Evolutionary conservation across 2,329 filamentous ascomycete genomes (phyloP).

Genomic region (Ambrosiella cleistominuta): DNA sequence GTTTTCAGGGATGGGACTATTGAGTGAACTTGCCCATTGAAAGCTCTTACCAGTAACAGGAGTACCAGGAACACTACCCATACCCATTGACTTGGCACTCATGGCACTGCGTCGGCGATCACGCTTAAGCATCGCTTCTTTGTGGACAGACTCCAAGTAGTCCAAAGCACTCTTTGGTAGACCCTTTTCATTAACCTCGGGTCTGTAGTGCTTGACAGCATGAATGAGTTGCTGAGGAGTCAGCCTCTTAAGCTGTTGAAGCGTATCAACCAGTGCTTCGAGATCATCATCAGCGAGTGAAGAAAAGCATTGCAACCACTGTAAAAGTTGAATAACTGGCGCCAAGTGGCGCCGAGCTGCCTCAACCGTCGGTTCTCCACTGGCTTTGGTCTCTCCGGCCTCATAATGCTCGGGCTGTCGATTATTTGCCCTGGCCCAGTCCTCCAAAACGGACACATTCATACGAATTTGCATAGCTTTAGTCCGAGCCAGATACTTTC

Average conservation of each 20-base stretch:
- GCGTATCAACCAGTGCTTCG: conserved; percentile 70
- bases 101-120: conserved; percentile 33
- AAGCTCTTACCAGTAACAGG: conserved; percentile 25
- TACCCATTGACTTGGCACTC: conserved; percentile 21
- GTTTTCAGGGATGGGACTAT: conserved; percentile 19
- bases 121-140: conserved; percentile 46
- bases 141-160: conserved; percentile 65
- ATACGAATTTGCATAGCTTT: conserved; percentile 99
- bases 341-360: conserved; percentile 69
- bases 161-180: conserved; percentile 77
- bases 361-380: conserved; percentile 75
- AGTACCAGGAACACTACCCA: conserved; percentile 23
- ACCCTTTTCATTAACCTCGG: conserved; percentile 88
- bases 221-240: conserved; percentile 82
- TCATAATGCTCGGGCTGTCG: conserved; percentile 91
- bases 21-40: conserved; percentile 24
- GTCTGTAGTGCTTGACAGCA: conserved; percentile 78
- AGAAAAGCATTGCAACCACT: conserved; percentile 97
- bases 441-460: conserved; percentile 89
- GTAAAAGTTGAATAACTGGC: conserved; percentile 79
- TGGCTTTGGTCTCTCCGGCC: conserved; percentile 68
- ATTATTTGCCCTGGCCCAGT: conserved; percentile 90
- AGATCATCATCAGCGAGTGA: conserved; percentile 72
- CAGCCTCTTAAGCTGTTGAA: conserved; percentile 73
- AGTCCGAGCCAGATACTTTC: conserved; percentile 82